These are phyloP conservation scores for Trypanosomatidae sp. DNA, from an alignment of 208 protist genomes.

Conservation along the genomic window DNA sequence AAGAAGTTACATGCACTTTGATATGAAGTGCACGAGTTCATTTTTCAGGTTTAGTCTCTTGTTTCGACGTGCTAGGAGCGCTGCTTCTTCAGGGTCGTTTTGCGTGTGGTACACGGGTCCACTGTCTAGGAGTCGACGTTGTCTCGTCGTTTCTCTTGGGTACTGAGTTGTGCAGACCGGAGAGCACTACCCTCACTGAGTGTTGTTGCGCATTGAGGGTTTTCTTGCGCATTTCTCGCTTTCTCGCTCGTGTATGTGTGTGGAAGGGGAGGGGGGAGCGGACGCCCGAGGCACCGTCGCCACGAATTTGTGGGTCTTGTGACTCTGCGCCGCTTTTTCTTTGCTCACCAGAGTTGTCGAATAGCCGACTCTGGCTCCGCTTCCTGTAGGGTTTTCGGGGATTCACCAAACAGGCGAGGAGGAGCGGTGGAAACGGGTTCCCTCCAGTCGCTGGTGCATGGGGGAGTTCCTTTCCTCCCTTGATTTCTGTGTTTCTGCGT, in stretches of 20 bases:
- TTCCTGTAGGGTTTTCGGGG: not conserved
- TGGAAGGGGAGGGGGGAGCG: no score
- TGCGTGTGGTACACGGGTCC: not conserved
- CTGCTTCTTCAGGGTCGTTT: not conserved
- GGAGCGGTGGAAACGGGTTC: not conserved
- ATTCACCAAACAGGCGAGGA: not conserved
- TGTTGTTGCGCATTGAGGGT: not conserved
- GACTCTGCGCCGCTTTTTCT: not conserved
- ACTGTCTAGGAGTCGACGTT: not conserved
- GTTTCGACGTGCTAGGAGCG: not conserved
- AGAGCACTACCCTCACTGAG: not conserved
- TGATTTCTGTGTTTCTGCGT: not conserved
- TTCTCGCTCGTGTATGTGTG: not conserved
- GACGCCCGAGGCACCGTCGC: not conserved
- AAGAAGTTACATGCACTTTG: not conserved
- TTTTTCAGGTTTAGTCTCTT: not conserved
- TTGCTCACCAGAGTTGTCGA: not conserved
- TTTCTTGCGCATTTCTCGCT: not conserved
- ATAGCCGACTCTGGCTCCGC: not conserved
- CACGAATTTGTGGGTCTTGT: not conserved
- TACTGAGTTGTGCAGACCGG: not conserved
- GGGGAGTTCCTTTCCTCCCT: not conserved
- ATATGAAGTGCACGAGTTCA: not conserved
- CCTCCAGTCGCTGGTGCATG: not conserved
- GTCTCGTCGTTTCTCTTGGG: not conserved